Evolutionary conservation across 148 eudicot species (phyloP), one percentile per base, ranked within the genome.

Genomic region (Bassia scoparia): DNA sequence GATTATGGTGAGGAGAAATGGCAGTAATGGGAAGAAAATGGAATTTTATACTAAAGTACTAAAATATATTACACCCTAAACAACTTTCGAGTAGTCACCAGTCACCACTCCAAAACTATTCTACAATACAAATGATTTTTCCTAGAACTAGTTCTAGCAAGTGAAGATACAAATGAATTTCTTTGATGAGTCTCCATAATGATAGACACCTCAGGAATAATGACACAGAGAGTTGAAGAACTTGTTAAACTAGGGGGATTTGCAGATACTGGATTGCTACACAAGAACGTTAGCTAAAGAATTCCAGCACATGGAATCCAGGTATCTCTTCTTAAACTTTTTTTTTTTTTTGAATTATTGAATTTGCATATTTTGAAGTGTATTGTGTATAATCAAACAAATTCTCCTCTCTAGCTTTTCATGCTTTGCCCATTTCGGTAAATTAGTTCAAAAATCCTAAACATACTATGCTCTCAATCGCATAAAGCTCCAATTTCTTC

Each of bases 191-290:
- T n/a, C 67, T 30, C 27, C 62, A 17, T 73, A 38, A 46, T 62
- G 14, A 17, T 72, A 49, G n/a, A 9, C 78, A 24, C 54, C 44
- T 55, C 77, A 84, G 87, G 81, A 72, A 87, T 71, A 92, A n/a
- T 91, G 37, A 56, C 69, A 76, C 85, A 85, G 72, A 83, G 88
- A 78, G 72, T 87, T 56, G 74, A 71, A 79, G 94, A 92, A 77
- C 86, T 96, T 79, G 83, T 82, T 68, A 86, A 82, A 41, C 88
- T 92, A 78, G 99, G 97, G 46, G 99, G 99, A 50, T 96, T 88
- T 82, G 78, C 79, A 55, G 99, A 96, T 84, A 74, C 83, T 18
- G 92, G 81, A 20, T 88, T 77, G 82, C 82, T 96, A 83, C 85
- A 81, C 73, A n/a, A 87, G 94, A 79, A 90, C 99, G 24, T 83